phyloP scores from a whole-genome alignment of 768 basidiomycete genomes.

The Pulveroboletus sp. region DNA sequence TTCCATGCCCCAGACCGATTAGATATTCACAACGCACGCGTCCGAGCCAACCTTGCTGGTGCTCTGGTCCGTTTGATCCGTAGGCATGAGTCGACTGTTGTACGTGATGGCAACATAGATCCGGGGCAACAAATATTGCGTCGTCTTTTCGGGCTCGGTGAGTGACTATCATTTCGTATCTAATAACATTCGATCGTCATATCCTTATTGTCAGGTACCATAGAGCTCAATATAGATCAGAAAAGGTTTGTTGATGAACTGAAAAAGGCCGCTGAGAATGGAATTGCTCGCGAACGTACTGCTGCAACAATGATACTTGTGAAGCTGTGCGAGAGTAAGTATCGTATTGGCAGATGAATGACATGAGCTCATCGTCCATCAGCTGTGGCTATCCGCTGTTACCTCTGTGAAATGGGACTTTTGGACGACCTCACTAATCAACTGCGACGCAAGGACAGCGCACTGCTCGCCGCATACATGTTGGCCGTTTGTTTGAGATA shows the following conservation, averaged over 20 bases:
- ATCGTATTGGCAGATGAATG: neutral
- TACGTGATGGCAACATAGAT: neutral
- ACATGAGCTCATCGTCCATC: neutral
- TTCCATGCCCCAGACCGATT: conserved; percentile 3
- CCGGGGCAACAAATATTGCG: neutral
- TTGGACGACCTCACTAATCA: neutral
- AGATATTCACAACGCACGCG: neutral
- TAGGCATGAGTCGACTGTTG: neutral
- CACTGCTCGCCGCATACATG: neutral
- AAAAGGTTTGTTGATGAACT: neutral
- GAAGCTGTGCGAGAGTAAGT: neutral
- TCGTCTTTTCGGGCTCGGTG: neutral
- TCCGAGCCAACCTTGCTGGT: conserved; percentile 18
- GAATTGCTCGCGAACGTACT: neutral
- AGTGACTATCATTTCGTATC: neutral
- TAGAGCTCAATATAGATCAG: neutral
- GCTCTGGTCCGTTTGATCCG: conserved; percentile 9
- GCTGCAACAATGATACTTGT: neutral
- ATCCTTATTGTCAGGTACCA: neutral
- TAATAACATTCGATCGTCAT: neutral
- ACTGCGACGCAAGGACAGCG: neutral
- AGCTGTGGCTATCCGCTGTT: neutral
- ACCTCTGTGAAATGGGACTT: neutral
- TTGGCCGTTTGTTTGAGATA: neutral
- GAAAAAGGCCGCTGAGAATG: neutral